Evolutionary conservation across 2,329 filamentous ascomycete genomes (phyloP), one percentile per base, ranked within the genome.

Genomic region (Neofusicoccum kwambonambiense): DNA sequence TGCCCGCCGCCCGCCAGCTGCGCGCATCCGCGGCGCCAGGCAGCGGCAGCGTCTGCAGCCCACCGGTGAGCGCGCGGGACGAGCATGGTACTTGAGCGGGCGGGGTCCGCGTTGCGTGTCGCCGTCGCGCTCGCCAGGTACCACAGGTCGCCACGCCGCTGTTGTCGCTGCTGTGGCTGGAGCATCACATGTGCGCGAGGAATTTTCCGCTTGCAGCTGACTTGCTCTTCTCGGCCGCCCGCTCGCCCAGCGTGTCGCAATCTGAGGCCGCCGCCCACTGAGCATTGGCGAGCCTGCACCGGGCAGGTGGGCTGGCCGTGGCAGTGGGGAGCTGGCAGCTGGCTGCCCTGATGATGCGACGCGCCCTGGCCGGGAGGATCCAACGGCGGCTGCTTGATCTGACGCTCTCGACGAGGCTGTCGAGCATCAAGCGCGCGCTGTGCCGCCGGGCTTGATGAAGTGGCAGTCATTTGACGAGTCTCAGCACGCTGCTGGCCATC

Each of bases 381-480:
- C 52, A 44, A 45, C 34, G 39, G 52, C 50, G 52, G 51, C 35
- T 11, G 52, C 56, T 60, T 45, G 44, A 37, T 62, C 45, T 51
- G 58, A 51, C 11, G 58, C 45, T 37, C 31, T 35, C 56, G 56
- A 62, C 45, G 58, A 44, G 45, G 58, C 58, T 41, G 57, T 49
- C 57, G 45, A 49, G 34, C 35, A 45, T 34, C 54, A 58, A 45
- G 54, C 37, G 54, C 41, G 42, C 56, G 54, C 54, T 44, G 27
- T 27, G 34, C 35, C 42, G 42, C 17, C 57, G 34, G 39, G 56
- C 56, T 44, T 44, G 61, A 34, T 63, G 45, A 63, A 63, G 45
- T 52, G 62, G 34, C 62, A 64, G 62, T 64, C 62, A 64, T 35
- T 64, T 58, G 62, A 57, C 51, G 51, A 45, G 52, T 64, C 41